Conservation (phyloP, 768 basidiomycete genomes). For the Leucogyrophana mollusca region DNA sequence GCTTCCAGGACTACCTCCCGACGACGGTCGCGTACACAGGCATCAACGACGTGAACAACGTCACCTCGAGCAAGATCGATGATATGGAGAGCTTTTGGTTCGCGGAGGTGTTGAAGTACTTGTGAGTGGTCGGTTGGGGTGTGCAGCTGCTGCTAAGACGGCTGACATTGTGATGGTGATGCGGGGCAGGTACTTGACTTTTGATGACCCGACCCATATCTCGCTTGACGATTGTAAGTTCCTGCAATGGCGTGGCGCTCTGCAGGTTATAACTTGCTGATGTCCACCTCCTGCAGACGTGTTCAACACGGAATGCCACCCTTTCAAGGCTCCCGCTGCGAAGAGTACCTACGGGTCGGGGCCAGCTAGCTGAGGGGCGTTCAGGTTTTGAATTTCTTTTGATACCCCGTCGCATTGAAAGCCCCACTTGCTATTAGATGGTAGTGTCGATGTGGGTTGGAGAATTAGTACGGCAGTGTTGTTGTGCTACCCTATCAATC, state of each 20-base stretch:
- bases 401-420: no score
- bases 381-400: no score
- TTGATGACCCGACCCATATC: slow-evolving; percentile 66
- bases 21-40: slow-evolving; percentile 51
- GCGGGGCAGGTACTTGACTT: slow-evolving; percentile 59
- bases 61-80: slow-evolving; percentile 43
- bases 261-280: background rate
- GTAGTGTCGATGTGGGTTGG: no score
- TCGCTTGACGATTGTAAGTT: slow-evolving; percentile 60
- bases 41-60: slow-evolving; percentile 54
- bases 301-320: slow-evolving; percentile 75
- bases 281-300: slow-evolving; percentile 38
- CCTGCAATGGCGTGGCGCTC: no score
- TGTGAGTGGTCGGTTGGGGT: slow-evolving; percentile 52
- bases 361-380: background rate
- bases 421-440: no score
- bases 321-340: slow-evolving; percentile 56
- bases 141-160: no score
- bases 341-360: slow-evolving; percentile 35
- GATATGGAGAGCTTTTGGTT: slow-evolving; percentile 71
- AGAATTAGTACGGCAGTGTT: no score
- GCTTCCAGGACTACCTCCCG: slow-evolving; percentile 56
- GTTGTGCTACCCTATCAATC: no score
- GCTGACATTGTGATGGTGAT: no score
- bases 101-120: slow-evolving; percentile 74